Evolutionary conservation across 2,329 filamentous ascomycete species (phyloP).

Genomic region (Raffaelea arxii): DNA sequence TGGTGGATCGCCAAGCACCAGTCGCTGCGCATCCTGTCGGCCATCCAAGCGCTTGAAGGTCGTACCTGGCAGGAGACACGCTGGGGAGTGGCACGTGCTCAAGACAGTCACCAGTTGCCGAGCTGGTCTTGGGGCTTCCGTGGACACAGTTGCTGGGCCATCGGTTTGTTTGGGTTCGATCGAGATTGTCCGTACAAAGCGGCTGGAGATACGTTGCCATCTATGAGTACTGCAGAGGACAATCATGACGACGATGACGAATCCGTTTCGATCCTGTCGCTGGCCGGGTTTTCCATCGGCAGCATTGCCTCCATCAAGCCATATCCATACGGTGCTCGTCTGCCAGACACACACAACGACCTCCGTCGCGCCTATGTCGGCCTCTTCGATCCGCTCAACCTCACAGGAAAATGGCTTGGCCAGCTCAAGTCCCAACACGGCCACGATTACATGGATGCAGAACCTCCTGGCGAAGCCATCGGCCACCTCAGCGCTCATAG

Average conservation of each 20-base stretch:
- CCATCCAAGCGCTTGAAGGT: conserved; percentile 3
- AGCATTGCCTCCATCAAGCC: neutral
- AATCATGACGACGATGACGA: no score
- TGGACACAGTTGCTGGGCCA: neutral
- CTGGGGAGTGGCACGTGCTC: no score
- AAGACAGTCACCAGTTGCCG: neutral
- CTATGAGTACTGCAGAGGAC: neutral
- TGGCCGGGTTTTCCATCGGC: neutral
- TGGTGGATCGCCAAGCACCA: conserved; percentile 11
- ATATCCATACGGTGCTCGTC: neutral
- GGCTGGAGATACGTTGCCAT: neutral
- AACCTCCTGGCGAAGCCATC: neutral
- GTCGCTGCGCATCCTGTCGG: conserved; percentile 9
- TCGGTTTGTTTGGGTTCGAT: neutral
- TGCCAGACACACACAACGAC: neutral
- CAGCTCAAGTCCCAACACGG: neutral
- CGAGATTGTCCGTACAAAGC: neutral
- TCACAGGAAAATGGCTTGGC: neutral
- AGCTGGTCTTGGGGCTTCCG: neutral
- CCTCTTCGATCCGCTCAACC: neutral
- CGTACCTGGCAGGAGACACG: neutral
- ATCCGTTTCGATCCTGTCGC: neutral
- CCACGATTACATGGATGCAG: neutral
- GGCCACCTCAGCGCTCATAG: neutral
- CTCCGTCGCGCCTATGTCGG: neutral